Conservation (phyloP, 2,329 filamentous ascomycete species). For the Apiospora marii region DNA sequence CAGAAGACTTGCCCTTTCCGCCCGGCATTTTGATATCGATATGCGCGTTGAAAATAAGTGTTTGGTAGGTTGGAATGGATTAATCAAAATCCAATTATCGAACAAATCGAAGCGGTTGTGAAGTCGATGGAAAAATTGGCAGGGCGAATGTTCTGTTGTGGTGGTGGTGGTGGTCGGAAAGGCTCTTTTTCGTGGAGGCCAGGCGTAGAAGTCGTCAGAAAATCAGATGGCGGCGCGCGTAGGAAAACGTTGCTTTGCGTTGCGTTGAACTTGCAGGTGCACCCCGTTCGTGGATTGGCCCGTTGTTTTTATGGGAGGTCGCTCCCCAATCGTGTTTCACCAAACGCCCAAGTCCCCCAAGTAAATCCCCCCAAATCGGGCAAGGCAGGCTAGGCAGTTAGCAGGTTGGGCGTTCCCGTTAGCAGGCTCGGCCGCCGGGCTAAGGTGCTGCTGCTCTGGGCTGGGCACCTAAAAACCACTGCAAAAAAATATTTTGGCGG, state of each 20-base stretch:
- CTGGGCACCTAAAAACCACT: constrained; percentile 2
- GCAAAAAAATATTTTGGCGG: neutral
- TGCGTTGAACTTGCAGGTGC: constrained; percentile 7
- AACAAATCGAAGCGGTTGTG: neutral
- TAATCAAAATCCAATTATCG: neutral
- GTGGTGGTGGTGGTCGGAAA: constrained; percentile 16
- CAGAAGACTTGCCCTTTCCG: constrained; percentile 92
- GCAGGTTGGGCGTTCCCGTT: neutral
- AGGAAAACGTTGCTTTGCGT: constrained; percentile 23
- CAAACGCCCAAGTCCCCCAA: neutral
- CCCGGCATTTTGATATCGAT: constrained; percentile 66
- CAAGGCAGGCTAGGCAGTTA: constrained; percentile 3
- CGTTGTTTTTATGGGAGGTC: constrained; percentile 8
- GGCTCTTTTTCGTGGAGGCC: constrained; percentile 20
- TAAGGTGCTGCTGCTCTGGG: neutral
- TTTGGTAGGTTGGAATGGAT: neutral
- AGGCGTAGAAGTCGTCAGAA: constrained; percentile 22
- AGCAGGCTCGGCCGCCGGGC: neutral
- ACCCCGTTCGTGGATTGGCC: neutral
- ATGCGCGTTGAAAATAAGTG: constrained; percentile 19
- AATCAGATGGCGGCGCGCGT: constrained; percentile 24
- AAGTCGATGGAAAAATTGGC: constrained; percentile 18
- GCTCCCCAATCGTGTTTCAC: constrained; percentile 4
- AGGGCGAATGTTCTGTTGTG: constrained; percentile 6
- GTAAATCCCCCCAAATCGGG: neutral